Conservation (phyloP, 179 eudicot genomes). For the Gypsophila paniculata region DNA sequence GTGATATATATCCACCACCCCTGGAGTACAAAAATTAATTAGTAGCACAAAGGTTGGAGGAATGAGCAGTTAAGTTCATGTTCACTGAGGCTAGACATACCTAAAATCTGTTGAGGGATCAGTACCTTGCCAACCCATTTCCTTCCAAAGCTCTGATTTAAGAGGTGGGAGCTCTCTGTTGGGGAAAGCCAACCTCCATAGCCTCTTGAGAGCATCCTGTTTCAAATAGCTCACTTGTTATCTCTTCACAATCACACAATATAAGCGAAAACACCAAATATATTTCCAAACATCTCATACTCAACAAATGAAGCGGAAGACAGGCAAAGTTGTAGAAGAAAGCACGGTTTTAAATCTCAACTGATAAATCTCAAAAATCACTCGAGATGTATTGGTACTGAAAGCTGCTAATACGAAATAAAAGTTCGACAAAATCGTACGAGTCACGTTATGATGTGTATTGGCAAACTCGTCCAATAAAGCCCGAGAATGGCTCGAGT, state of each 20-base stretch:
- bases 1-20: constrained; percentile 97
- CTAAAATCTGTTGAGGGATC: constrained; percentile 99
- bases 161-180: constrained; percentile 78
- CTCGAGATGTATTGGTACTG: too few relatives aligned
- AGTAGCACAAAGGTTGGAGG: constrained; percentile 8
- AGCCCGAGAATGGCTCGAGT: too few relatives aligned
- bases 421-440: too few relatives aligned
- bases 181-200: constrained; percentile 93
- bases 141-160: constrained; percentile 97
- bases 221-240: constrained; percentile 9
- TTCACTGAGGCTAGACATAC: constrained; percentile 29
- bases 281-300: background rate
- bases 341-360: too few relatives aligned
- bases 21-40: constrained; percentile 34
- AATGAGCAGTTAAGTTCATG: background rate
- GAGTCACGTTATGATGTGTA: too few relatives aligned
- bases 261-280: constrained; percentile 1
- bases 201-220: constrained; percentile 88
- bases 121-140: constrained; percentile 99
- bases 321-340: background rate
- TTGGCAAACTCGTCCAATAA: too few relatives aligned
- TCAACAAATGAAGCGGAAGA: background rate
- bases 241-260: constrained; percentile 2
- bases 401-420: too few relatives aligned
- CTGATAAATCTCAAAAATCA: too few relatives aligned